Percentiles rank a stretch among this genome's conserved stretches.
phyloP scores from a whole-genome alignment of 495 filamentous ascomycete genomes.

The Aspergillus diversus region DNA sequence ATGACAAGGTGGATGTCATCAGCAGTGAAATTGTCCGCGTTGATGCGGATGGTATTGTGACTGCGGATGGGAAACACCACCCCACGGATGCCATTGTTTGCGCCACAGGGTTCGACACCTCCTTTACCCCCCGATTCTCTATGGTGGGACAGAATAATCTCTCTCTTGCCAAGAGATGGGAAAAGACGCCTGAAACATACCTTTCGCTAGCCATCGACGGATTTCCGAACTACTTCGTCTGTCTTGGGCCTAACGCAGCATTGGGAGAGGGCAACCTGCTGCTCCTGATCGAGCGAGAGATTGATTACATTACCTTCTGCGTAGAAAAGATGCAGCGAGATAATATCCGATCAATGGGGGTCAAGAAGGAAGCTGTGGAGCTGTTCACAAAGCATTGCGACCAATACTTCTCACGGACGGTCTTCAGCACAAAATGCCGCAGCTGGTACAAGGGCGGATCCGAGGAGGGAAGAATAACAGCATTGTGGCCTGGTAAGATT shows the following conservation, averaged over 20 bases:
- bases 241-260: constrained; percentile 50
- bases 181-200: constrained; percentile 57
- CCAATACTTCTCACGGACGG: constrained; percentile 50
- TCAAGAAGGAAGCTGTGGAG: constrained; percentile 43
- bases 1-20: constrained; percentile 51
- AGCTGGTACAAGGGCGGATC: constrained; percentile 58
- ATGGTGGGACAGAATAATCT: constrained; percentile 51
- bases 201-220: constrained; percentile 61
- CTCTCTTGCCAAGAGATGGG: constrained; percentile 54
- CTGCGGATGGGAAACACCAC: constrained; percentile 48
- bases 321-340: constrained; percentile 54
- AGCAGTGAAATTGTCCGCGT: constrained; percentile 46
- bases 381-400: constrained; percentile 52
- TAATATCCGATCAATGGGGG: constrained; percentile 46
- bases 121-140: constrained; percentile 52
- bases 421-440: constrained; percentile 52
- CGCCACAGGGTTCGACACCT: constrained; percentile 60
- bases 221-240: constrained; percentile 70
- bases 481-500: constrained; percentile 48
- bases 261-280: constrained; percentile 52
- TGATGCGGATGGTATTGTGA: constrained; percentile 50
- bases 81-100: constrained; percentile 49
- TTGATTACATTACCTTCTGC: constrained; percentile 58
- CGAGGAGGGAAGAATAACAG: constrained; percentile 39
- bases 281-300: constrained; percentile 48